A percentile compares a stretch with the other conserved stretches of the same genome.
phyloP scores from a whole-genome alignment of 331 rosid genomes.

The Pyrus hybrid region DNA sequence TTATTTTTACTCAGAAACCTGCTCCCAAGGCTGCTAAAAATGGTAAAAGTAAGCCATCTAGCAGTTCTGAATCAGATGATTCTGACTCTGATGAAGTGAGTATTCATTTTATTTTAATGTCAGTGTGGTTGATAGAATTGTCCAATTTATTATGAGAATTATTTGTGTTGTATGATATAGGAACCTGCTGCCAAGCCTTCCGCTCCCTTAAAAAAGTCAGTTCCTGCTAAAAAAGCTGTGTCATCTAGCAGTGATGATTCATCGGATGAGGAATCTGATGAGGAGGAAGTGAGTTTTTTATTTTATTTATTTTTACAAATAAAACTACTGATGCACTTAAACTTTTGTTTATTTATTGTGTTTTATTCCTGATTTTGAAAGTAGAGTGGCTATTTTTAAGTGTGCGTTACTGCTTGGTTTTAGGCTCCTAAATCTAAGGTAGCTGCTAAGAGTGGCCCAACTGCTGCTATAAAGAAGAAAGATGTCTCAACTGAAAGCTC shows the following conservation, averaged over 20 bases:
- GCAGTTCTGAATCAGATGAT: constrained; percentile 25
- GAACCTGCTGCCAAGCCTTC: constrained; percentile 1
- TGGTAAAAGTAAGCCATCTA: constrained; percentile 20
- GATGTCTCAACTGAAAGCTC: constrained; percentile 14
- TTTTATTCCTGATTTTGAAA: background rate
- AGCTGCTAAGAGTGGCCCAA: constrained; percentile 29
- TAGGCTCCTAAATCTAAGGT: constrained; percentile 42
- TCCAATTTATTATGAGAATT: background rate
- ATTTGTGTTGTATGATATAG: background rate
- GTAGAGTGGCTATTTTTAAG: background rate
- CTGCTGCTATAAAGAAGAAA: constrained; percentile 25
- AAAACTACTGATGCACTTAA: background rate
- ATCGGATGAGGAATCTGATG: background rate
- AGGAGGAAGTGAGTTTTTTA: background rate
- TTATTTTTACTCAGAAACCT: constrained; percentile 24
- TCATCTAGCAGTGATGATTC: background rate
- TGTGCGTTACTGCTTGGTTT: background rate
- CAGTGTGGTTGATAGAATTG: background rate
- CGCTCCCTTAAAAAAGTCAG: constrained; percentile 1
- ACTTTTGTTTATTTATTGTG: too few relatives aligned
- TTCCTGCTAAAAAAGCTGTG: background rate
- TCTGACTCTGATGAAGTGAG: constrained; percentile 36
- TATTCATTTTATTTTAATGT: background rate
- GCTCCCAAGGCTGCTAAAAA: constrained; percentile 27
- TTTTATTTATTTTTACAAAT: background rate